Evolutionary conservation across 768 basidiomycete genomes (phyloP), one percentile per base, ranked within the genome.

Genomic region (Rubroboletus satanas): DNA sequence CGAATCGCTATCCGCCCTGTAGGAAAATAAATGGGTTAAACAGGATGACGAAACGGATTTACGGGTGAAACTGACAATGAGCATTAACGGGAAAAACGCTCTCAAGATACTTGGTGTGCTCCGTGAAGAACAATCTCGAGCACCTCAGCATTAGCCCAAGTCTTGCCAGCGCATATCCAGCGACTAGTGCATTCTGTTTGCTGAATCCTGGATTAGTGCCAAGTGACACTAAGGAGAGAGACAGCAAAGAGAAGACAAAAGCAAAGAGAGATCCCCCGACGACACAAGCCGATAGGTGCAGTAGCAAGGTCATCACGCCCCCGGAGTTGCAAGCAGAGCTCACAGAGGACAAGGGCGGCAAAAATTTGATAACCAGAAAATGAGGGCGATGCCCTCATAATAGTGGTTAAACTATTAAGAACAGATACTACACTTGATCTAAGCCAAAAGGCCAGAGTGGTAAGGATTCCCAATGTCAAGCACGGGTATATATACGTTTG

Each of bases 351-450:
- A 58, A 62, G 58, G 66, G 66, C 51, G 63, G 18, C 66, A 66
- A 66, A 66, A 67, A 65, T 67, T 66, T 77, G 74, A 79, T 81
- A 81, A 81, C 79, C 79, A 79, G 68, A 65, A 64, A 79, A 77
- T 73, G 71, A 71, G 71, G 66, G 76, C 79, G 72, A 73, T 80
- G 79, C 76, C 73, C 68, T 69, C 75, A 78, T 79, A 79, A 79
- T 78, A 80, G 79, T 78, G 77, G 79, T 70, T 80, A 71, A 60
- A 74, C 79, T 83, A 76, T 77, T 76, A 81, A 82, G 79, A 82
- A 83, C 82, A 83, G 82, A 83, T 83, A 83, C 82, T 83, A 83
- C 82, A 83, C 82, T 83, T 83, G 82, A 83, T 83, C 82, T 83
- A 82, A 83, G 81, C 82, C 82, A 82, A 79, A 78, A 80, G 80